Evolutionary conservation across 805 yeast genomes (phyloP).

Genomic region (Nakazawaea populi): DNA sequence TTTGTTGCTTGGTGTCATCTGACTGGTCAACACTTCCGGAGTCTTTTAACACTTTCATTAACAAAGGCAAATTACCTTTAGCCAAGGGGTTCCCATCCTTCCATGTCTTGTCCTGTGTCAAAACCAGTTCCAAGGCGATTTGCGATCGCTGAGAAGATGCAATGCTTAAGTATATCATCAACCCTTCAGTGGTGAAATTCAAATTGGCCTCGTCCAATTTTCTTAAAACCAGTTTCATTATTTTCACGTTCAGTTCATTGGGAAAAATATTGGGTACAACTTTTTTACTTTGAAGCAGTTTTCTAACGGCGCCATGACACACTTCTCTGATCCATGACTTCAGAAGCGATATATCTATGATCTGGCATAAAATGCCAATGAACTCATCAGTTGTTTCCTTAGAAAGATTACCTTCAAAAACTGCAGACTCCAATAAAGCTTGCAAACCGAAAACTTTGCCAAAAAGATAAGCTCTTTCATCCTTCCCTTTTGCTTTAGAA

Average conservation of each 20-base stretch:
- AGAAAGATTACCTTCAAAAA: slow-evolving; percentile 24
- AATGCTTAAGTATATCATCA: slow-evolving; percentile 60
- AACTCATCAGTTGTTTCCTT: slow-evolving; percentile 24
- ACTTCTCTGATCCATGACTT: slow-evolving; percentile 90
- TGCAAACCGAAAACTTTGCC: slow-evolving; percentile 86
- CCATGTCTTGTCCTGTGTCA: slow-evolving; percentile 41
- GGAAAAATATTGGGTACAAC: slow-evolving; percentile 17
- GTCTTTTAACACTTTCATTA: slow-evolving; percentile 64
- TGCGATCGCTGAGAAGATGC: slow-evolving; percentile 24
- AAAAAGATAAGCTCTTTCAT: slow-evolving; percentile 71
- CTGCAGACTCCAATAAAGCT: slow-evolving; percentile 53
- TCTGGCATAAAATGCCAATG: slow-evolving; percentile 33
- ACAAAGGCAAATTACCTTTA: slow-evolving; percentile 55
- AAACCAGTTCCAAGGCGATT: slow-evolving; percentile 14
- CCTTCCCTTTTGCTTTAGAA: slow-evolving; percentile 55
- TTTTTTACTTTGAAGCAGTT: slow-evolving; percentile 31
- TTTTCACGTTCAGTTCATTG: neutral
- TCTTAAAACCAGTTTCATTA: slow-evolving; percentile 23
- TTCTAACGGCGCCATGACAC: slow-evolving; percentile 62
- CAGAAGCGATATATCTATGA: slow-evolving; percentile 50
- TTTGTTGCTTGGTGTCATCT: slow-evolving; percentile 37
- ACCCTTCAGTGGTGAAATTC: slow-evolving; percentile 70
- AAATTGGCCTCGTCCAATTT: slow-evolving; percentile 47
- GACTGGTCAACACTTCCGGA: slow-evolving; percentile 31
- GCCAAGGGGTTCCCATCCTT: slow-evolving; percentile 65